These are phyloP conservation scores for Candida corydali DNA, from an alignment of 805 yeast genomes.

Conservation along the genomic window DNA sequence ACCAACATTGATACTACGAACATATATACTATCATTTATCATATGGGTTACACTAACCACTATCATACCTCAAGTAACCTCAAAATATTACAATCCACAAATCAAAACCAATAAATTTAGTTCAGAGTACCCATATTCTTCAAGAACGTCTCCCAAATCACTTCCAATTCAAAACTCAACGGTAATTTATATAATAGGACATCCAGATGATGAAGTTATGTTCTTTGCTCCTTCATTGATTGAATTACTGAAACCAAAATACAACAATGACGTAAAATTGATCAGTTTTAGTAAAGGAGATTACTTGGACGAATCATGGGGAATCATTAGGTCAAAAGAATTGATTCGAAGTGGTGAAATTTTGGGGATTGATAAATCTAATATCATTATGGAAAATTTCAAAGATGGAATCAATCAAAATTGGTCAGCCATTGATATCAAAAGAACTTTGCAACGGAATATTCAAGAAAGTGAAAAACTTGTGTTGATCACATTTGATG, in stretches of 20 bases:
- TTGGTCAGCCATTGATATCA: constrained; percentile 57
- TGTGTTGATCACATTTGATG: constrained; percentile 74
- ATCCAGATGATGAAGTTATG: constrained; percentile 99
- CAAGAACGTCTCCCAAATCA: constrained; percentile 32
- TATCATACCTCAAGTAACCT: constrained; percentile 32
- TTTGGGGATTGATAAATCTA: constrained; percentile 43
- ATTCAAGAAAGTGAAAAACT: constrained; percentile 13
- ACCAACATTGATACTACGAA: constrained; percentile 10
- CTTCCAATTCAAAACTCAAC: constrained; percentile 30
- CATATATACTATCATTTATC: constrained; percentile 23
- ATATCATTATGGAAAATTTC: constrained; percentile 45
- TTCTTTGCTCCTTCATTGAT: constrained; percentile 81
- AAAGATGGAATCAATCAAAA: constrained; percentile 62
- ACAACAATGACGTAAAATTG: constrained; percentile 50
- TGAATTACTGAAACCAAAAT: constrained; percentile 43
- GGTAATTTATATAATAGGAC: constrained; percentile 69
- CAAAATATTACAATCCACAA: constrained; percentile 25
- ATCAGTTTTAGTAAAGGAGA: constrained; percentile 78
- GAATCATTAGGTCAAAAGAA: constrained; percentile 59
- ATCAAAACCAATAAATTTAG: constrained; percentile 23
- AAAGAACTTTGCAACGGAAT: constrained; percentile 27
- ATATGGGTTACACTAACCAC: constrained; percentile 39
- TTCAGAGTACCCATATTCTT: constrained; percentile 29
- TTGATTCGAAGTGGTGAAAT: constrained; percentile 49
- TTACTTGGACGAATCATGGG: constrained; percentile 60